Evolutionary conservation across 768 basidiomycete species (phyloP).

Genomic region (Calocera viscosa): DNA sequence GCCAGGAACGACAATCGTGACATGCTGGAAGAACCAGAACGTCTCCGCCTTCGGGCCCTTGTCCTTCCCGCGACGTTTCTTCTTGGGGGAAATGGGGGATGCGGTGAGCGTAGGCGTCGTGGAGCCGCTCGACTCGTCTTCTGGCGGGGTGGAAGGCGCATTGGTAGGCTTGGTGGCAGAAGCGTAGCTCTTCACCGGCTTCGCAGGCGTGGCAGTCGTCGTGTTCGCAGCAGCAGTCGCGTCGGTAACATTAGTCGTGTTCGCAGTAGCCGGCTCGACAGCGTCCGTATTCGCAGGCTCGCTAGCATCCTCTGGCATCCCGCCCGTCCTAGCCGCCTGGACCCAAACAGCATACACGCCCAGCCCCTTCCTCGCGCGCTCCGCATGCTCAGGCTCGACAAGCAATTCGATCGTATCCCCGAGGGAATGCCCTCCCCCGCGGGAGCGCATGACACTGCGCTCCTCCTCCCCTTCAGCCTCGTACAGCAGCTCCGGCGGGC

Average conservation of each 20-base stretch:
- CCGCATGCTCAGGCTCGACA: slow-evolving; percentile 35
- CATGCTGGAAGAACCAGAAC: slow-evolving; percentile 52
- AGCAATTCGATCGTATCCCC: slow-evolving; percentile 50
- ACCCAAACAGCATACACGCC: slow-evolving; percentile 56
- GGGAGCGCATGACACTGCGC: neutral
- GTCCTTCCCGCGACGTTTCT: slow-evolving; percentile 18
- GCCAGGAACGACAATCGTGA: slow-evolving; percentile 43
- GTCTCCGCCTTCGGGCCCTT: slow-evolving; percentile 21
- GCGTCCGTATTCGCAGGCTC: neutral
- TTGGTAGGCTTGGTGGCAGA: neutral
- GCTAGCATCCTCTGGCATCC: neutral
- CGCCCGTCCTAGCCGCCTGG: slow-evolving; percentile 28
- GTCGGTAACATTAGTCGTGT: no score
- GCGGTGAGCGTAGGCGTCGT: no score
- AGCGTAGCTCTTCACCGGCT: neutral
- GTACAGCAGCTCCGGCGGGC: slow-evolving; percentile 27
- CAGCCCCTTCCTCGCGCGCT: slow-evolving; percentile 40
- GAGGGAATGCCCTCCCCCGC: slow-evolving; percentile 25
- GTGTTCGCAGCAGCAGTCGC: neutral
- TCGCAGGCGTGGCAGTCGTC: neutral
- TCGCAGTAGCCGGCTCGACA: neutral
- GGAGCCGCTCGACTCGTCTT: no score
- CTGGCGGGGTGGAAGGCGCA: no score
- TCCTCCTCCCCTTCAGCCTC: slow-evolving; percentile 30
- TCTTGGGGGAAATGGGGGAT: slow-evolving; percentile 30